Evolutionary conservation across 1,284 basidiomycete genomes (phyloP).

Genomic region (Cystobasidium pallidum): DNA sequence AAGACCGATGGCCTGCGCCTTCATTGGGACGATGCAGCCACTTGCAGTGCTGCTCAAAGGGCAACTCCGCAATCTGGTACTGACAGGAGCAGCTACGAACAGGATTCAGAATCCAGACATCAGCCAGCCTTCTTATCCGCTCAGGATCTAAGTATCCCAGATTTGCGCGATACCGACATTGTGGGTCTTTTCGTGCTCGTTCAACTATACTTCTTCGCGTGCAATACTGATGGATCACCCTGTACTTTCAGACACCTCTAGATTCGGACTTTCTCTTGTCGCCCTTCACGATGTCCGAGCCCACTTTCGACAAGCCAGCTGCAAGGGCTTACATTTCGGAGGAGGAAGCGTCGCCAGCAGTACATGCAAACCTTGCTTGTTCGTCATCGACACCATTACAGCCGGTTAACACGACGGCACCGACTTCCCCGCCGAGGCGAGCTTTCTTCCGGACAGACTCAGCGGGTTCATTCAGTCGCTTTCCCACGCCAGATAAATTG

Average conservation of each 20-base stretch:
- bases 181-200: not conserved
- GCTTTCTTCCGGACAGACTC: conserved; percentile 36
- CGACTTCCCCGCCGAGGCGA: conserved; percentile 19
- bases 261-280: conserved; percentile 35
- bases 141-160: conserved; percentile 26
- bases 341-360: not conserved
- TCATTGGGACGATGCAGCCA: conserved; percentile 5
- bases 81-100: not conserved
- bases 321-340: not conserved
- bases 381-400: not conserved
- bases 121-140: conserved; percentile 3
- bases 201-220: not conserved
- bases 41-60: not conserved
- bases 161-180: conserved; percentile 27
- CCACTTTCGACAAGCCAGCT: conserved; percentile 18
- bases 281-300: conserved; percentile 30
- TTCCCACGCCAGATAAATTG: conserved; percentile 40
- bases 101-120: not conserved
- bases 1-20: conserved; percentile 15
- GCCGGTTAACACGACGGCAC: not conserved
- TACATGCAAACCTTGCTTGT: not conserved
- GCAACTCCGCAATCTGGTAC: not conserved
- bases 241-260: conserved; percentile 4
- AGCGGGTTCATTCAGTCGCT: conserved; percentile 35
- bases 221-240: not conserved